Evolutionary conservation across 2,329 filamentous ascomycete genomes (phyloP).

Genomic region (Epichloe hybrida): DNA sequence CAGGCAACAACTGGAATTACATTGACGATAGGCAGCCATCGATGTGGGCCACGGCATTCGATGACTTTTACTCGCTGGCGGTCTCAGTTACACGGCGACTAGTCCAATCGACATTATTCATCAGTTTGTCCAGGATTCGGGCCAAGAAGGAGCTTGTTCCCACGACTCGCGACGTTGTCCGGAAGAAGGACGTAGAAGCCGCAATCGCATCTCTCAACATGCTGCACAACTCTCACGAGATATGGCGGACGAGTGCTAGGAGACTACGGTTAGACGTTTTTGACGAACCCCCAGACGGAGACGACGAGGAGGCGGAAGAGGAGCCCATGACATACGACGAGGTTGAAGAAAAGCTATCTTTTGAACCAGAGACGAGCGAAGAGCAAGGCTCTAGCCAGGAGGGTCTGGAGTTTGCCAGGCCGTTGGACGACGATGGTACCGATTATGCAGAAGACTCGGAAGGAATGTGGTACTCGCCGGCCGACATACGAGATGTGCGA

Average conservation of each 20-base stretch:
- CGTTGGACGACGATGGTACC: not conserved
- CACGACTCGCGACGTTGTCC: constrained; percentile 21
- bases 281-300: constrained; percentile 18
- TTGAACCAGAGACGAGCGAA: not conserved
- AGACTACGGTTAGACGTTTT: constrained; percentile 36
- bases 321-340: constrained; percentile 28
- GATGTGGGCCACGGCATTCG: constrained; percentile 61
- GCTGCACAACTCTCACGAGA: constrained; percentile 20
- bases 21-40: constrained; percentile 50
- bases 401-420: not conserved
- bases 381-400: not conserved
- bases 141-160: constrained; percentile 25
- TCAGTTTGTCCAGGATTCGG: constrained; percentile 55
- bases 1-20: constrained; percentile 54
- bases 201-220: constrained; percentile 35
- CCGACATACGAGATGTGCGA: constrained; percentile 24
- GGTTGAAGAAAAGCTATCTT: constrained; percentile 26
- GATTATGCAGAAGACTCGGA: constrained; percentile 6
- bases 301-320: constrained; percentile 11
- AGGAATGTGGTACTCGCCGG: constrained; percentile 24
- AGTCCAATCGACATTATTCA: constrained; percentile 54
- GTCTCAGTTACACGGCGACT: constrained; percentile 57
- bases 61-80: constrained; percentile 58
- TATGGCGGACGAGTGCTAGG: constrained; percentile 36
- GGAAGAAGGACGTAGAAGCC: constrained; percentile 32